These are phyloP conservation scores for Penicillium sclerotigenum DNA, from an alignment of 2,329 filamentous ascomycete genomes.

Conservation along the genomic window DNA sequence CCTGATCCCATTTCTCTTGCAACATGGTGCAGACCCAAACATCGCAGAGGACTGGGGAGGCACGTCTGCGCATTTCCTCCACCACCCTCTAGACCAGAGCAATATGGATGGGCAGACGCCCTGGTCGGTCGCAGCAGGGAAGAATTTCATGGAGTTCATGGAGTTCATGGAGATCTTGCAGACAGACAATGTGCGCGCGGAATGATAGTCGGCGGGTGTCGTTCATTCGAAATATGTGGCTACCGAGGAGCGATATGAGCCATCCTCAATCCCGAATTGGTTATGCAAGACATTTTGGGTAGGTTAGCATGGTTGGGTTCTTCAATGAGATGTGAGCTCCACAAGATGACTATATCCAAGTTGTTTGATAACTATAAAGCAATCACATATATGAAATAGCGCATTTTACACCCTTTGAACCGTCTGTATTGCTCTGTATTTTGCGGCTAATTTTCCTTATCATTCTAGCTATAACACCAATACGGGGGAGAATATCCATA, in stretches of 20 bases:
- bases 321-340: no score
- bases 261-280: not conserved
- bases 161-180: not conserved
- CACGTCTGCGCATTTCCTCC: conserved; percentile 11
- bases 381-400: no score
- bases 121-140: not conserved
- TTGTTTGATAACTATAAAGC: no score
- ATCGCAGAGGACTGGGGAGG: conserved; percentile 6
- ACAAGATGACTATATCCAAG: no score
- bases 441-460: no score
- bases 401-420: no score
- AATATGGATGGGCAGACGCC: conserved; percentile 1
- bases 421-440: no score
- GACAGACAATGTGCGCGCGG: not conserved
- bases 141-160: not conserved
- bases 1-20: not conserved
- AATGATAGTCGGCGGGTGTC: not conserved
- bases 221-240: not conserved
- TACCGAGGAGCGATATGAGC: not conserved
- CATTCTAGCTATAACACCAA: no score
- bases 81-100: not conserved
- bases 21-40: conserved; percentile 10
- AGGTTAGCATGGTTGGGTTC: not conserved
- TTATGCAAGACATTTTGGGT: not conserved
- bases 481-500: no score